Percentiles rank a stretch among this genome's conserved stretches.
phyloP scores from a whole-genome alignment of 805 yeast genomes.

The Teunomyces kruisii region DNA sequence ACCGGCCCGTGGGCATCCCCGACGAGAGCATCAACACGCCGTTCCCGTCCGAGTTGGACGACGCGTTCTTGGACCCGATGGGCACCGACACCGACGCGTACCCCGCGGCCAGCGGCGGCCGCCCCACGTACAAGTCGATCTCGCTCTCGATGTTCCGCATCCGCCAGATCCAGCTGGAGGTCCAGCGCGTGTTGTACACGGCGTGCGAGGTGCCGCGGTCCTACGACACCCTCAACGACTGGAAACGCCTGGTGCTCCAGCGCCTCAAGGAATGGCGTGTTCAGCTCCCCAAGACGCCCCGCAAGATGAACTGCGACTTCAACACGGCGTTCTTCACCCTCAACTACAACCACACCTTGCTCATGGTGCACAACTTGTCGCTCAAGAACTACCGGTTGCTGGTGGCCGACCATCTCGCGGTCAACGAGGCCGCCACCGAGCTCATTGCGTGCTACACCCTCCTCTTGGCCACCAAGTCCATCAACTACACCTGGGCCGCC shows the following conservation, averaged over 20 bases:
- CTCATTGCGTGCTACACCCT: constrained; percentile 63
- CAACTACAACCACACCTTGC: constrained; percentile 73
- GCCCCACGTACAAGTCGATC: constrained; percentile 66
- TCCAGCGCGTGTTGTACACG: constrained; percentile 71
- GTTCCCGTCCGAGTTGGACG: constrained; percentile 76
- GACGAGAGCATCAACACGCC: constrained; percentile 72
- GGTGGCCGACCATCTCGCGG: constrained; percentile 51
- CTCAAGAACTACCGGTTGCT: constrained; percentile 63
- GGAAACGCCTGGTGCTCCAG: constrained; percentile 57
- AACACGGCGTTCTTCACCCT: constrained; percentile 66
- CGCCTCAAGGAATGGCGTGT: constrained; percentile 64
- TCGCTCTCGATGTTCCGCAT: constrained; percentile 67
- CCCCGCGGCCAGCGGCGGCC: constrained; percentile 12
- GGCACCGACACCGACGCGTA: constrained; percentile 15
- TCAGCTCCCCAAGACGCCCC: constrained; percentile 52
- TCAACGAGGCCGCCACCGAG: constrained; percentile 64
- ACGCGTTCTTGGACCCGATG: constrained; percentile 50
- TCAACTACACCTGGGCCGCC: constrained; percentile 92
- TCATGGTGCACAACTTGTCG: constrained; percentile 73
- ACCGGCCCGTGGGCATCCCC: constrained; percentile 86
- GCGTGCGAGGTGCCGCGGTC: constrained; percentile 68
- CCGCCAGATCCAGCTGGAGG: constrained; percentile 74
- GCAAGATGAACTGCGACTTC: constrained; percentile 72
- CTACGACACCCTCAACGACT: constrained; percentile 51
- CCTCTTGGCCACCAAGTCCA: constrained; percentile 52